Conservation (phyloP, 495 filamentous ascomycete genomes). For the Xylaria bambusicola region DNA sequence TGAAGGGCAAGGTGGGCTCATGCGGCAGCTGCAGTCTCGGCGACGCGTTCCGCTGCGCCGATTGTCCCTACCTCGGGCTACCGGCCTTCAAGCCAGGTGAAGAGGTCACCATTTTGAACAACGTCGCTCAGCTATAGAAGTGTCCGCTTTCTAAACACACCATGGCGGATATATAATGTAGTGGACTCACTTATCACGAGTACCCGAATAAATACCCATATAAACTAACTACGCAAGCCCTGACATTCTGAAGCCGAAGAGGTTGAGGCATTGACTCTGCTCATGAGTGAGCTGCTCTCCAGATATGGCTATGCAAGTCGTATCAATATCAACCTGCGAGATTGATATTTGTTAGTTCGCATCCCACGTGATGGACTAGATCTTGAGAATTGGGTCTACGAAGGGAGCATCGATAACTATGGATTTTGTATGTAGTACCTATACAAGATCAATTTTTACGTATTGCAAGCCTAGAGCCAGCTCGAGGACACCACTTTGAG, state of each 20-base stretch:
- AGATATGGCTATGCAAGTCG: neutral
- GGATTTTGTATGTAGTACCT: constrained; percentile 1
- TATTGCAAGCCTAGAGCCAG: too few relatives aligned
- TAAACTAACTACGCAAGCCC: too few relatives aligned
- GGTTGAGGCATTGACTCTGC: neutral
- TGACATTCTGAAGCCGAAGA: neutral
- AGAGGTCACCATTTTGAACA: constrained; percentile 83
- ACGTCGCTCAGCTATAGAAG: constrained; percentile 77
- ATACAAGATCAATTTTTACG: too few relatives aligned
- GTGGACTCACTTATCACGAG: too few relatives aligned
- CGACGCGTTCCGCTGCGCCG: constrained; percentile 78
- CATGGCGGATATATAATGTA: too few relatives aligned
- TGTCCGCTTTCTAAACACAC: neutral
- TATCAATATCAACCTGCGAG: neutral
- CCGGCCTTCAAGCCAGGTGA: constrained; percentile 96
- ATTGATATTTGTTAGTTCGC: neutral
- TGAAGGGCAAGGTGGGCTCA: constrained; percentile 89
- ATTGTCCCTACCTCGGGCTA: constrained; percentile 90
- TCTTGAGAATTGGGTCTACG: neutral
- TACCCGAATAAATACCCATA: too few relatives aligned
- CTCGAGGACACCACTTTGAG: too few relatives aligned
- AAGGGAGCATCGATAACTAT: neutral
- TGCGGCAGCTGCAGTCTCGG: constrained; percentile 93
- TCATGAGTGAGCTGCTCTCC: neutral
- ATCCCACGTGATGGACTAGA: neutral